phyloP scores from a whole-genome alignment of 2,329 filamentous ascomycete genomes.

The Fusarium concolor region DNA sequence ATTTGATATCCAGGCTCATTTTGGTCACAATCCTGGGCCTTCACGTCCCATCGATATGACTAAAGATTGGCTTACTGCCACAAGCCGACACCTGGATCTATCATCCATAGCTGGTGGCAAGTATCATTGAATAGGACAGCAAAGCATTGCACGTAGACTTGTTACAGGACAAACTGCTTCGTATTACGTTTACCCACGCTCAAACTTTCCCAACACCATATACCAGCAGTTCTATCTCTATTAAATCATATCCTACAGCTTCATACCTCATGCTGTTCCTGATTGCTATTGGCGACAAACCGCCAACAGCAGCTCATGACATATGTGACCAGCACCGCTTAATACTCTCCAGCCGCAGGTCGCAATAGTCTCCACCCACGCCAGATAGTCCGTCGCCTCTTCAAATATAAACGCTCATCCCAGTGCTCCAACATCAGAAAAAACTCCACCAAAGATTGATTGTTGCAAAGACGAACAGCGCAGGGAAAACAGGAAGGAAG shows the following conservation, averaged over 20 bases:
- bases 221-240: slow-evolving; percentile 36
- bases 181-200: slow-evolving; percentile 24
- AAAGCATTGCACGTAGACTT: neutral
- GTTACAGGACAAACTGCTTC: neutral
- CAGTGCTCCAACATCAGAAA: slow-evolving; percentile 40
- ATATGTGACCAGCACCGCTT: slow-evolving; percentile 7
- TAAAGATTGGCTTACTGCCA: no score
- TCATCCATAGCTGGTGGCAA: neutral
- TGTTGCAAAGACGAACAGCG: slow-evolving; percentile 27
- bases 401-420: slow-evolving; percentile 41
- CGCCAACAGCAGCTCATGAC: slow-evolving; percentile 7
- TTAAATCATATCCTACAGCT: slow-evolving; percentile 43
- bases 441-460: slow-evolving; percentile 29
- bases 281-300: slow-evolving; percentile 1
- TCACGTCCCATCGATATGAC: no score
- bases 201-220: slow-evolving; percentile 1
- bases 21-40: no score
- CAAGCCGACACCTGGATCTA: no score
- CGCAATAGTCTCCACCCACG: slow-evolving; percentile 2
- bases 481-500: slow-evolving; percentile 8
- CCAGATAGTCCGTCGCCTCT: slow-evolving; percentile 22
- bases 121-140: neutral
- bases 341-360: neutral
- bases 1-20: no score
- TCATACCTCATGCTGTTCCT: slow-evolving; percentile 29